phyloP scores from a whole-genome alignment of 129 eudicot genomes.

The Pittosporum tobira region DNA sequence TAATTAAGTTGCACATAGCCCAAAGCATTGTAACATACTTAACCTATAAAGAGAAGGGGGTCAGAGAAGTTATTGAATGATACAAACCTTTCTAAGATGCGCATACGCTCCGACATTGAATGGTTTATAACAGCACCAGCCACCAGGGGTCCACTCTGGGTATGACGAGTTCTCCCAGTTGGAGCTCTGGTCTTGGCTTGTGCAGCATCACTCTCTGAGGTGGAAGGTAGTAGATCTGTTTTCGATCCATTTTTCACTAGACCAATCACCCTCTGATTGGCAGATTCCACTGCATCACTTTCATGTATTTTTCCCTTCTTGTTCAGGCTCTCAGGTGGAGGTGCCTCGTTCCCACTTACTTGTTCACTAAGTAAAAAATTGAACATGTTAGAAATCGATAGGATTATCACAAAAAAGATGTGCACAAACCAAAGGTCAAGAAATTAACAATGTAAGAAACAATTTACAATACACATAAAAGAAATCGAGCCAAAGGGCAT shows the following conservation, averaged over 20 bases:
- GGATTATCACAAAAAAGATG: background rate
- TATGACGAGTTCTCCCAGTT: constrained; percentile 50
- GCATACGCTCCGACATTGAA: constrained; percentile 52
- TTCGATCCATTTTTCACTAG: constrained; percentile 28
- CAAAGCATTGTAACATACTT: background rate
- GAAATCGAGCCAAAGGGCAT: no score
- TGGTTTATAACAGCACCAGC: constrained; percentile 64
- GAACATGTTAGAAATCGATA: background rate
- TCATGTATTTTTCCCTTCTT: constrained; percentile 32
- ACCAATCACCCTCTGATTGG: constrained; percentile 25
- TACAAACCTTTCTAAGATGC: constrained; percentile 58
- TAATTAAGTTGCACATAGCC: no score
- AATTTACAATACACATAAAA: background rate
- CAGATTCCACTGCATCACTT: constrained; percentile 29
- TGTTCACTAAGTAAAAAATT: constrained; percentile 26
- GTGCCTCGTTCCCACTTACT: constrained; percentile 24
- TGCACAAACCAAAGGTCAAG: background rate
- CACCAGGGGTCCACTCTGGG: constrained; percentile 84
- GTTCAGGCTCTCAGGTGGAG: constrained; percentile 27
- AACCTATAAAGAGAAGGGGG: background rate
- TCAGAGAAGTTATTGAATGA: constrained; percentile 6
- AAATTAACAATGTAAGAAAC: background rate
- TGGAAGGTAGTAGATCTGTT: constrained; percentile 39
- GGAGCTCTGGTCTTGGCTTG: constrained; percentile 43
- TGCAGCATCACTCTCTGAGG: constrained; percentile 46